phyloP scores from a whole-genome alignment of 2,329 filamentous ascomycete genomes.

The Xylaria sp. region DNA sequence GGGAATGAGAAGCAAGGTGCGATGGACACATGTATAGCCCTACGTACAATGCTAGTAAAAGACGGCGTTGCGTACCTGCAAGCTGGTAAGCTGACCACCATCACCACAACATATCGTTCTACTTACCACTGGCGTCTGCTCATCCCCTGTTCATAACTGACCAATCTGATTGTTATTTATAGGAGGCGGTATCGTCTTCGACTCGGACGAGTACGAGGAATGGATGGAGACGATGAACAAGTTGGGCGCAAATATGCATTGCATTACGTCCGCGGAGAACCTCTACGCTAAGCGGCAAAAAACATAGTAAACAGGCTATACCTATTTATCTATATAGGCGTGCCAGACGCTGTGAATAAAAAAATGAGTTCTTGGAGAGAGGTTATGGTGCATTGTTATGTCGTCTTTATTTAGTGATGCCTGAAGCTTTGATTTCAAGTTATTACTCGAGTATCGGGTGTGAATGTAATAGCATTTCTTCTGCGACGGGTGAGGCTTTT shows the following conservation, averaged over 20 bases:
- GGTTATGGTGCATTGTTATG: neutral
- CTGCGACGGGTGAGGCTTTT: too few relatives aligned
- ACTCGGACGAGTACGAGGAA: constrained; percentile 88
- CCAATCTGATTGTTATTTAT: constrained; percentile 1
- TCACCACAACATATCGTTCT: too few relatives aligned
- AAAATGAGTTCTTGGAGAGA: too few relatives aligned
- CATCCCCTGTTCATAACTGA: neutral
- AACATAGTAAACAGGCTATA: constrained; percentile 22
- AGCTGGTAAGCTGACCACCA: constrained; percentile 55
- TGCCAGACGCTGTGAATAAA: neutral
- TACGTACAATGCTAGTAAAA: constrained; percentile 94
- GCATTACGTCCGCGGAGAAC: constrained; percentile 83
- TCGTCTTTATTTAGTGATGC: neutral
- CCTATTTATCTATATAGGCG: constrained; percentile 8
- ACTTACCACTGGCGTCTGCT: too few relatives aligned
- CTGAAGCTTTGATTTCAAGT: neutral
- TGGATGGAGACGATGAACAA: constrained; percentile 98
- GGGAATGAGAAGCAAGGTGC: constrained; percentile 74
- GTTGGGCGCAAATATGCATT: constrained; percentile 85
- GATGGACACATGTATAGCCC: constrained; percentile 84
- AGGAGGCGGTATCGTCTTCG: constrained; percentile 91
- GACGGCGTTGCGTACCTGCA: constrained; percentile 92
- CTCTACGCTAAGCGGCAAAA: constrained; percentile 51
- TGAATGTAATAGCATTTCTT: neutral
- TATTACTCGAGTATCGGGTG: neutral